Conservation (phyloP, 768 basidiomycete species). For the Grammothele lineata region DNA sequence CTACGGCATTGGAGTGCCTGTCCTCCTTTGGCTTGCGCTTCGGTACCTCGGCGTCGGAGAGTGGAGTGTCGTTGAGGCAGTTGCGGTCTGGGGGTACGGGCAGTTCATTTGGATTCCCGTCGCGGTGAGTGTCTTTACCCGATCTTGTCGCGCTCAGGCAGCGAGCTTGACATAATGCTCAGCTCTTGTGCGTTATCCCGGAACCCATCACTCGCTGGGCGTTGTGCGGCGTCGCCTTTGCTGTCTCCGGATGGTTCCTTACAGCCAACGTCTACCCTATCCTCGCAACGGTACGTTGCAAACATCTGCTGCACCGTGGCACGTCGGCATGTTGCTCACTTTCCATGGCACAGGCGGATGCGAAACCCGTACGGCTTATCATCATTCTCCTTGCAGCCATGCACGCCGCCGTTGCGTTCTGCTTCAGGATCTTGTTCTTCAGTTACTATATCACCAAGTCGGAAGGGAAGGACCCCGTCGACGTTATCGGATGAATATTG, state of each 20-base stretch:
- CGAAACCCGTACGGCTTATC: constrained; percentile 79
- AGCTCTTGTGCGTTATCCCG: constrained; percentile 86
- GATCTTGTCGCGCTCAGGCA: constrained; percentile 1
- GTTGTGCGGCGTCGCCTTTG: constrained; percentile 67
- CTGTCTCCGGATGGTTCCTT: constrained; percentile 85
- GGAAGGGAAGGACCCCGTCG: constrained; percentile 33
- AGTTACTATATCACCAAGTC: constrained; percentile 46
- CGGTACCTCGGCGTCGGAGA: constrained; percentile 86
- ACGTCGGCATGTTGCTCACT: not conserved
- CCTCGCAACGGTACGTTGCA: constrained; percentile 69
- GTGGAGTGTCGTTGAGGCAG: constrained; percentile 83
- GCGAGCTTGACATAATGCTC: not conserved
- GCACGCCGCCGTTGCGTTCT: constrained; percentile 77
- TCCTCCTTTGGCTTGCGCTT: constrained; percentile 79
- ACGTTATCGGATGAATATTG: not conserved
- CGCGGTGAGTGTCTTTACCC: constrained; percentile 44
- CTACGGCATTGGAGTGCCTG: constrained; percentile 81
- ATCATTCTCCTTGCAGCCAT: constrained; percentile 71
- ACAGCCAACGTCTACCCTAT: constrained; percentile 84
- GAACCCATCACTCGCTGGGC: constrained; percentile 80
- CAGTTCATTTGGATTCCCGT: constrained; percentile 89
- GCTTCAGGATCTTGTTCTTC: constrained; percentile 81
- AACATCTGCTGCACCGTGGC: too few relatives aligned
- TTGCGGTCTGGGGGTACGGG: constrained; percentile 77
- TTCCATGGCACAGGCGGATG: constrained; percentile 58